Base-by-base conservation (phyloP, 1,139 yeast species). In the Candida sojae region DNA sequence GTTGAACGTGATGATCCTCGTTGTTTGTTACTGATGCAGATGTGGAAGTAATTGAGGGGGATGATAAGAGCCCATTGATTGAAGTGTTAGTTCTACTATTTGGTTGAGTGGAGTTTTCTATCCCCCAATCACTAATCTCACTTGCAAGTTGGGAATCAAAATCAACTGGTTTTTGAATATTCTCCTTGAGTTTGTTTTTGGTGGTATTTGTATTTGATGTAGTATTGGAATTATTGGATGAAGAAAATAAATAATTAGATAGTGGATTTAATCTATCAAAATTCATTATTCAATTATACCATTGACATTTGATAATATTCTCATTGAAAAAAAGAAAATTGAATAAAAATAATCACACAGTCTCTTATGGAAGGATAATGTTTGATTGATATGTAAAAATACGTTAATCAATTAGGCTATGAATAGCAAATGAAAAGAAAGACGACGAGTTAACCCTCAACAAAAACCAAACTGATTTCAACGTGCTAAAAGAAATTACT, bases 111-210 rank as follows among this genome's bases (percentile, higher is more conserved):
- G 62, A 48, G 34, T 70, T 77, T 48, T 72, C 77, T 25, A 72
- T 71, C 1, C 77, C 77, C 77, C 77, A 72, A 53, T 72, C 77
- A 48, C 76, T 68, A 41, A 70, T 57, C 39, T 64, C 69, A 12
- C 36, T 11, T 42, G 39, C 21, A 42, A 45, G 23, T 42, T 42
- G 9, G 28, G 25, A n/a, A 7, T 41, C 32, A 2, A 17, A 28
- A 5, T 33, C 31, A 29, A 30, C 13, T 17, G 26, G 34, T 7
- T 39, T 29, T 3, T 5, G 25, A 8, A 17, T 23, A 23, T 28
- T 25, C 5, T 36, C 39, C 12, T 36, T 40, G 37, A 17, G 30
- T 23, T 40, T 40, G 21, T 5, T 23, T 8, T 40, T 31, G 11
- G 28, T 13, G 26, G 35, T 23, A 12, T 28, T 11, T 4, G 30